Conservation (phyloP, 2,329 filamentous ascomycete genomes). For the Bipolaris oryzae region DNA sequence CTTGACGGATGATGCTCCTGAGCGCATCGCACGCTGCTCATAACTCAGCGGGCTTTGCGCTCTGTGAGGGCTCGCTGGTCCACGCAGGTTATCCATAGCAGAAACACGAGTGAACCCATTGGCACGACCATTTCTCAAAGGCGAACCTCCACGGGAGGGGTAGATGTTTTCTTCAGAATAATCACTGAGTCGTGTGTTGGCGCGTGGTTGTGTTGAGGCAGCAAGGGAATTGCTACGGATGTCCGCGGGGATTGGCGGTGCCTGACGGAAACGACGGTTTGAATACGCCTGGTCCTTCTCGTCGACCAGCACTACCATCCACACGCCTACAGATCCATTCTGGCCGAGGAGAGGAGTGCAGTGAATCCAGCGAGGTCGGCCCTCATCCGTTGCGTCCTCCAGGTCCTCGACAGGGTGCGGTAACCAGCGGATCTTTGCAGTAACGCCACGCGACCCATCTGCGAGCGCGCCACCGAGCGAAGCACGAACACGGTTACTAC, state of each 20-base stretch:
- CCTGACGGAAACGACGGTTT: conserved; percentile 36
- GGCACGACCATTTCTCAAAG: conserved; percentile 1
- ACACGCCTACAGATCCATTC: conserved; percentile 73
- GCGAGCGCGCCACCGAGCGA: conserved; percentile 66
- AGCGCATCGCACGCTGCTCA: conserved; percentile 20
- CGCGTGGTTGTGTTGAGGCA: neutral
- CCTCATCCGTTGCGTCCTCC: conserved; percentile 59
- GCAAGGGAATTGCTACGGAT: conserved; percentile 23
- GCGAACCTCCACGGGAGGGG: conserved; percentile 1
- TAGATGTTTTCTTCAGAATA: conserved; percentile 15
- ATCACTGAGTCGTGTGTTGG: conserved; percentile 10
- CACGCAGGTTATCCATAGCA: conserved; percentile 14
- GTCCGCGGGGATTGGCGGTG: conserved; percentile 39
- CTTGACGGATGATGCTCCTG: conserved; percentile 16
- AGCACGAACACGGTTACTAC: conserved; percentile 58
- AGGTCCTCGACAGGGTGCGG: conserved; percentile 37
- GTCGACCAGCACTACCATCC: conserved; percentile 78
- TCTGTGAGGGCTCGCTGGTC: conserved; percentile 14
- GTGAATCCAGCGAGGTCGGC: conserved; percentile 75
- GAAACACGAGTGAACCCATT: conserved; percentile 11
- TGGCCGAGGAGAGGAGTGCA: conserved; percentile 73
- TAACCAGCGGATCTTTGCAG: conserved; percentile 76
- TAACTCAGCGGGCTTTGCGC: conserved; percentile 4
- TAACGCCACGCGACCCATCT: conserved; percentile 69
- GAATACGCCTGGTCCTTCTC: conserved; percentile 45